Conservation (phyloP, 2,329 filamentous ascomycete genomes). For the Diaporthe longicolla region DNA sequence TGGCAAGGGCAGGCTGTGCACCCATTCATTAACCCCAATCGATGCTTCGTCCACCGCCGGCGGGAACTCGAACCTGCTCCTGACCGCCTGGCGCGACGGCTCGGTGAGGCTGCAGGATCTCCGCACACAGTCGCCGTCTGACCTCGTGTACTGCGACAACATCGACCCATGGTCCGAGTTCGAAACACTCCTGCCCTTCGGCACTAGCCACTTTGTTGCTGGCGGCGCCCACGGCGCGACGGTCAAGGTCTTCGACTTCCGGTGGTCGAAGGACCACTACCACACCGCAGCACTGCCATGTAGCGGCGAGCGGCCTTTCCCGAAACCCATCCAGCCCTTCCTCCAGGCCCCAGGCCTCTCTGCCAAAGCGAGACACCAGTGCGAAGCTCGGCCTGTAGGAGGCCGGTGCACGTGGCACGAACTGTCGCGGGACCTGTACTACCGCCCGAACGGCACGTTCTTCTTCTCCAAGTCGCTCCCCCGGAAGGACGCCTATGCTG, state of each 20-base stretch:
- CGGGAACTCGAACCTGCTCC: constrained; percentile 57
- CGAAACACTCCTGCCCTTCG: constrained; percentile 64
- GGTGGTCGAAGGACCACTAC: constrained; percentile 62
- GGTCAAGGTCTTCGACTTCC: constrained; percentile 69
- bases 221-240: constrained; percentile 60
- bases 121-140: constrained; percentile 61
- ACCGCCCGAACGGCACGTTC: constrained; percentile 64
- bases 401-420: constrained; percentile 63
- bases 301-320: constrained; percentile 54
- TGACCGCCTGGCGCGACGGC: constrained; percentile 69
- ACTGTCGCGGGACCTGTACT: constrained; percentile 58
- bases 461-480: constrained; percentile 56
- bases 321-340: constrained; percentile 52
- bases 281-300: constrained; percentile 65
- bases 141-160: constrained; percentile 67
- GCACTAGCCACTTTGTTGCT: constrained; percentile 64
- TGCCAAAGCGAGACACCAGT: constrained; percentile 47
- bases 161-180: constrained; percentile 62
- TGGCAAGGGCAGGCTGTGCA: constrained; percentile 47
- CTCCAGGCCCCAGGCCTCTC: constrained; percentile 42
- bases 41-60: constrained; percentile 50
- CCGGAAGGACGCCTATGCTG: constrained; percentile 40
- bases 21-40: constrained; percentile 63
- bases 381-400: constrained; percentile 52
- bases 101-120: constrained; percentile 63